Evolutionary conservation across 148 eudicot species (phyloP), one percentile per base, ranked within the genome.

Genomic region (Diospyros lotus): DNA sequence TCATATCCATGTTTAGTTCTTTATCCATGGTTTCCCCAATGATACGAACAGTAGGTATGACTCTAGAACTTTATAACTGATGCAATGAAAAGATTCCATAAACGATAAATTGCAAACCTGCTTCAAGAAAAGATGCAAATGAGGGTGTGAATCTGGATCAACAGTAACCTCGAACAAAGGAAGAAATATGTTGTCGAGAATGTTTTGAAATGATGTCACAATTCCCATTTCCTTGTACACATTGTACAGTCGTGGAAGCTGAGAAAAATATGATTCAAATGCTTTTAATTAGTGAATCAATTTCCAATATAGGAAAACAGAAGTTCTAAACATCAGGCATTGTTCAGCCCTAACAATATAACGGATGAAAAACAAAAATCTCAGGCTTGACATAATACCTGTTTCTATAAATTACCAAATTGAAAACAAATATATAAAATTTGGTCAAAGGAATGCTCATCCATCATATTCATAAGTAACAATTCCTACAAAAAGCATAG

Each of bases 151-250:
- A 77, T 83, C 90, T 39, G 99, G 99, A 83, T 93, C 88, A 67
- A 96, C 94, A 71, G 99, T 96, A 45, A 93, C 99, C 87, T 96
- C 99, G 53, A 96, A 96, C 80, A 96, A 79, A 72, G 99, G 99
- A 77, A 96, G 89, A 83, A 96, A 96, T 68, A 96, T 90, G 82
- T 96, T 96, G 83, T 96, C 99, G 56, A 96, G 99, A 82, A 96
- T 86, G 83, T 89, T 96, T 75, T 96, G 99, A 69, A 96, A 96
- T 73, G 97, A 92, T 72, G 98, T 91, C 52, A 89, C 98, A 66
- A 93, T 96, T 41, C 99, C 99, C 98, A 96, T 92, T 74, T 91
- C 94, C 90, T 96, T 93, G 94, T 96, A 96, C 61, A 96, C 75
- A 72, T 93, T 96, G 83, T 96, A 96, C 76, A 96, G 82, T 53